Conservation (phyloP, 2,329 filamentous ascomycete genomes). For the Fusarium sp. region DNA sequence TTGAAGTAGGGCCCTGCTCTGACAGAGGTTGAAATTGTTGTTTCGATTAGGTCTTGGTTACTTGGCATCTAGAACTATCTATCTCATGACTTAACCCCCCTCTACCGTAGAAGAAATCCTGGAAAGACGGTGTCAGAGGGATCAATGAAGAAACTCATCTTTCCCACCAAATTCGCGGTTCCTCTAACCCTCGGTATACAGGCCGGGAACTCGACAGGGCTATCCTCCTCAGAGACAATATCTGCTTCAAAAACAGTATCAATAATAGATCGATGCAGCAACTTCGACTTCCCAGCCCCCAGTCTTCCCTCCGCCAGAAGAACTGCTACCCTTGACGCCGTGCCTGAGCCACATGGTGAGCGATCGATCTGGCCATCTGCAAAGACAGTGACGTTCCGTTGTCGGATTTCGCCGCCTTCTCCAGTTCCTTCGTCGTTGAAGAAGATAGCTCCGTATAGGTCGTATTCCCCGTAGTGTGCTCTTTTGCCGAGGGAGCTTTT, state of each 20-base stretch:
- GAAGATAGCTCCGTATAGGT: conserved; percentile 36
- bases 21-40: not conserved
- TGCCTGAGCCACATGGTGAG: conserved; percentile 47
- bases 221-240: conserved; percentile 23
- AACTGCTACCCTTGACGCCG: conserved; percentile 38
- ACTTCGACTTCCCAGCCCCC: not conserved
- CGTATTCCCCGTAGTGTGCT: conserved; percentile 21
- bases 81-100: not conserved
- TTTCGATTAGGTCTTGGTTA: not conserved
- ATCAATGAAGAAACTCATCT: conserved; percentile 41
- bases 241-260: conserved; percentile 27
- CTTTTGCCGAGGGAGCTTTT: conserved; percentile 21
- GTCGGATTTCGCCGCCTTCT: not conserved
- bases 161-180: conserved; percentile 24
- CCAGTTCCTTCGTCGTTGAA: conserved; percentile 16
- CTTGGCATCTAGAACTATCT: not conserved
- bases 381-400: conserved; percentile 46
- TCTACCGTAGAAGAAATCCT: conserved; percentile 29
- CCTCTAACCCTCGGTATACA: conserved; percentile 39
- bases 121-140: conserved; percentile 25
- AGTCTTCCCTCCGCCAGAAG: conserved; percentile 16
- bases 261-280: conserved; percentile 34
- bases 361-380: conserved; percentile 49
- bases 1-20: not conserved
- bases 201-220: conserved; percentile 31